These are phyloP conservation scores for Cyphellophora attinorum DNA, from an alignment of 2,329 filamentous ascomycete species.

Conservation along the genomic window DNA sequence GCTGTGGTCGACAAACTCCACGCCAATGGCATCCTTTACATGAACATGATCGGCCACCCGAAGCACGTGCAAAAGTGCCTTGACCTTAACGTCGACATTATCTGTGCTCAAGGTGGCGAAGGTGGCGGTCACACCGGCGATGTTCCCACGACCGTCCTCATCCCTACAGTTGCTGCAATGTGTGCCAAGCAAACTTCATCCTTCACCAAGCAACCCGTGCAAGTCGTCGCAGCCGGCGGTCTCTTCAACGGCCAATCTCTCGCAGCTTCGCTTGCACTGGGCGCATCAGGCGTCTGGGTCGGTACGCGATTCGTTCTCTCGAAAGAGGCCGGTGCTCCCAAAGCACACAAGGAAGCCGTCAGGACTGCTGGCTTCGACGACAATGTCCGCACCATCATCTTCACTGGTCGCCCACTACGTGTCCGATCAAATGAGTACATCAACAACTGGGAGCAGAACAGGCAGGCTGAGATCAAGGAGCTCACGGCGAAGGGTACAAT, in stretches of 20 bases:
- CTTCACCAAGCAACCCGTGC: constrained; percentile 76
- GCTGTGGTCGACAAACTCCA: constrained; percentile 84
- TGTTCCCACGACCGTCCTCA: constrained; percentile 82
- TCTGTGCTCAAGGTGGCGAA: constrained; percentile 97
- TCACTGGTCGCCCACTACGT: constrained; percentile 89
- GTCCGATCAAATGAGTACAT: constrained; percentile 94
- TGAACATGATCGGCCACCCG: constrained; percentile 99
- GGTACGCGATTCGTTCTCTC: constrained; percentile 91
- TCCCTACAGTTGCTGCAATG: constrained; percentile 80
- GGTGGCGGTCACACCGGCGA: constrained; percentile 86
- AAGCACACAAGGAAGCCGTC: constrained; percentile 91
- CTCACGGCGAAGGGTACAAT: constrained; percentile 82
- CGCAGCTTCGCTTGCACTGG: constrained; percentile 84
- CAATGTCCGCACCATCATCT: constrained; percentile 95
- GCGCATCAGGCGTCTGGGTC: constrained; percentile 88
- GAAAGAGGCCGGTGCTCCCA: constrained; percentile 88
- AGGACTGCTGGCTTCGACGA: constrained; percentile 87
- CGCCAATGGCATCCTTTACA: constrained; percentile 62
- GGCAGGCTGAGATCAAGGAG: constrained; percentile 80
- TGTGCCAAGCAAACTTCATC: constrained; percentile 66
- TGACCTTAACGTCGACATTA: constrained; percentile 84
- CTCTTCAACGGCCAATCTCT: constrained; percentile 87
- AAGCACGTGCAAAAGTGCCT: constrained; percentile 98
- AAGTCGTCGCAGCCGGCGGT: constrained; percentile 87
- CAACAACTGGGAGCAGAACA: constrained; percentile 90